A percentile compares a stretch with the other conserved stretches of the same genome.
phyloP scores from a whole-genome alignment of 768 basidiomycete genomes.

The Kwoniella heveanensis region DNA sequence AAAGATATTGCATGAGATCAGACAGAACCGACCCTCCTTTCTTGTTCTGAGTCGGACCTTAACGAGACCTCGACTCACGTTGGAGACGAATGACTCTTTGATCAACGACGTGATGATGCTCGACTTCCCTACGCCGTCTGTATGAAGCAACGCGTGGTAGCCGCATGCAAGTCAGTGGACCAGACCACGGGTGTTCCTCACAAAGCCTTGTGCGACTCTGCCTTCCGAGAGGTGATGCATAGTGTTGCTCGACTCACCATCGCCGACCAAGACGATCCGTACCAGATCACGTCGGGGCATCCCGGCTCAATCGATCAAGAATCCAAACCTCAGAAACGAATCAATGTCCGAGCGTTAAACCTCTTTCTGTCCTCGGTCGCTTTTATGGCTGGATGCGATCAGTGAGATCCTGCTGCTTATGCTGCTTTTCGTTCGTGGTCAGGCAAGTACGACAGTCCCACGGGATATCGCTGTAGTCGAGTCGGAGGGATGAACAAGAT shows the following conservation, averaged over 20 bases:
- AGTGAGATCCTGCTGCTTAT: too few species aligned
- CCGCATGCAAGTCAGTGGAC: constrained; percentile 8
- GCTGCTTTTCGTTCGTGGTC: too few species aligned
- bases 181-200: neutral
- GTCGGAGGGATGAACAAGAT: neutral
- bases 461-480: too few species aligned
- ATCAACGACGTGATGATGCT: constrained; percentile 96
- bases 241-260: constrained; percentile 36
- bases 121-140: constrained; percentile 97
- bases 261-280: constrained; percentile 49
- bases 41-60: neutral
- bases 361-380: too few species aligned
- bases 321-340: neutral
- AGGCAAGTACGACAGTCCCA: too few species aligned
- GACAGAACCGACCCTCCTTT: neutral
- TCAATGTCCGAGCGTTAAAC: neutral
- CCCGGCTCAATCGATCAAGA: neutral
- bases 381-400: too few species aligned
- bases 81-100: constrained; percentile 88
- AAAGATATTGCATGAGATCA: constrained; percentile 2
- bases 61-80: constrained; percentile 62
- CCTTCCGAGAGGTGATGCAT: neutral
- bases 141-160: neutral
- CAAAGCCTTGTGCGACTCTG: too few species aligned
- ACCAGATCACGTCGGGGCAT: constrained; percentile 53